Evolutionary conservation across 441 rosid species (phyloP).

Genomic region (Croton laevigatus): DNA sequence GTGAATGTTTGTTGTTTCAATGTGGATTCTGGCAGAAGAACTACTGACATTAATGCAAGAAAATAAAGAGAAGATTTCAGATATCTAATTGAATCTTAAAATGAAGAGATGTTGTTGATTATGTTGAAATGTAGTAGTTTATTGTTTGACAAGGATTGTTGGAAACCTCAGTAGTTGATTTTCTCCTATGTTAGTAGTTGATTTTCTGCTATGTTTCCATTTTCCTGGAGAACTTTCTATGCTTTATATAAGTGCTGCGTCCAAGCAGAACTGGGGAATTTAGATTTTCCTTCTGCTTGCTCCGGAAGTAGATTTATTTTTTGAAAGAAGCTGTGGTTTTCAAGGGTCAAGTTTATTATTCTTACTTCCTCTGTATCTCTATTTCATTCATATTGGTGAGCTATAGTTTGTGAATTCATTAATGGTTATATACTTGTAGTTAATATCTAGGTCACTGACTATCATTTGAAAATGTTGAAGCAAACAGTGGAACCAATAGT

Average conservation of each 20-base stretch:
- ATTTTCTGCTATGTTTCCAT: background rate
- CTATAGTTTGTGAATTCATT: background rate
- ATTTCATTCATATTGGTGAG: background rate
- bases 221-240: background rate
- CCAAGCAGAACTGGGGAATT: no score
- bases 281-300: no score
- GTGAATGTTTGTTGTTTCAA: background rate
- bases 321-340: background rate
- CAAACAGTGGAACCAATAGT: background rate
- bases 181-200: background rate
- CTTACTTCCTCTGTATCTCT: background rate
- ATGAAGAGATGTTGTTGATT: background rate
- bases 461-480: background rate
- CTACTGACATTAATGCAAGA: background rate
- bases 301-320: no score
- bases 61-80: background rate
- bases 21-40: background rate
- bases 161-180: background rate
- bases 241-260: background rate
- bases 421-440: background rate
- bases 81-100: background rate
- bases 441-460: background rate
- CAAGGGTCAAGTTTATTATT: background rate
- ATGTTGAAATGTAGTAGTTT: no score
- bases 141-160: background rate